Evolutionary conservation across 2,329 filamentous ascomycete species (phyloP).

Genomic region (Boeremia exigua): DNA sequence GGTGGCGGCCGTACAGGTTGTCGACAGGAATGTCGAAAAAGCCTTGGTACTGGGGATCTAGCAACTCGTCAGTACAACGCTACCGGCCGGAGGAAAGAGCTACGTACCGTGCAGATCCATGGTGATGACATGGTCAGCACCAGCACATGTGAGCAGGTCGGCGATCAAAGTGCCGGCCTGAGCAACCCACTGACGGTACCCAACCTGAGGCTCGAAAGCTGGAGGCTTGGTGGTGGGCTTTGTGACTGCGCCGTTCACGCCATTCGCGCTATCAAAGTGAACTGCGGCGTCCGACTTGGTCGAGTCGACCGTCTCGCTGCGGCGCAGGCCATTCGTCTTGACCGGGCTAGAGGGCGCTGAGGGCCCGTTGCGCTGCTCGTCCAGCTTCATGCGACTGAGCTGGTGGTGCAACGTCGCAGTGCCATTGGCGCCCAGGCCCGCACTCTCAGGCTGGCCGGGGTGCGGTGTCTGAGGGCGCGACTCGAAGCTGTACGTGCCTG

Average conservation of each 20-base stretch:
- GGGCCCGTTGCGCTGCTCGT: slow-evolving; percentile 56
- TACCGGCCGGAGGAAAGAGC: not conserved
- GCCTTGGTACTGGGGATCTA: slow-evolving; percentile 93
- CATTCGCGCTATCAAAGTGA: slow-evolving; percentile 26
- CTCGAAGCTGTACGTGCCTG: slow-evolving; percentile 80
- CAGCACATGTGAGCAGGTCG: slow-evolving; percentile 91
- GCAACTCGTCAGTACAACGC: slow-evolving; percentile 54
- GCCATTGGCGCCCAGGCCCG: slow-evolving; percentile 67
- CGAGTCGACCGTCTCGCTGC: slow-evolving; percentile 43
- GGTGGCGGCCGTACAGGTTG: slow-evolving; percentile 87
- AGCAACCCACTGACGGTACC: slow-evolving; percentile 98
- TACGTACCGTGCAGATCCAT: slow-evolving; percentile 73
- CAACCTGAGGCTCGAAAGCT: slow-evolving; percentile 78
- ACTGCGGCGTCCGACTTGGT: slow-evolving; percentile 38
- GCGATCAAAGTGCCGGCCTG: slow-evolving; percentile 95
- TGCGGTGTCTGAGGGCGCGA: slow-evolving; percentile 87
- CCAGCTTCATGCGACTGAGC: slow-evolving; percentile 71
- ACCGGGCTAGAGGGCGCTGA: slow-evolving; percentile 35
- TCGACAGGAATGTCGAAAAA: slow-evolving; percentile 99
- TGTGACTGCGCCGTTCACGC: slow-evolving; percentile 23
- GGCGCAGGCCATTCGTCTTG: slow-evolving; percentile 34
- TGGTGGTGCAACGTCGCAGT: slow-evolving; percentile 71
- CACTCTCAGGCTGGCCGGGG: slow-evolving; percentile 71
- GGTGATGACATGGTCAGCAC: slow-evolving; percentile 95
- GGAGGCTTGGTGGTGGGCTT: slow-evolving; percentile 58